Evolutionary conservation across 2,329 filamentous ascomycete genomes (phyloP).

Genomic region (Cryphonectria parasitica): DNA sequence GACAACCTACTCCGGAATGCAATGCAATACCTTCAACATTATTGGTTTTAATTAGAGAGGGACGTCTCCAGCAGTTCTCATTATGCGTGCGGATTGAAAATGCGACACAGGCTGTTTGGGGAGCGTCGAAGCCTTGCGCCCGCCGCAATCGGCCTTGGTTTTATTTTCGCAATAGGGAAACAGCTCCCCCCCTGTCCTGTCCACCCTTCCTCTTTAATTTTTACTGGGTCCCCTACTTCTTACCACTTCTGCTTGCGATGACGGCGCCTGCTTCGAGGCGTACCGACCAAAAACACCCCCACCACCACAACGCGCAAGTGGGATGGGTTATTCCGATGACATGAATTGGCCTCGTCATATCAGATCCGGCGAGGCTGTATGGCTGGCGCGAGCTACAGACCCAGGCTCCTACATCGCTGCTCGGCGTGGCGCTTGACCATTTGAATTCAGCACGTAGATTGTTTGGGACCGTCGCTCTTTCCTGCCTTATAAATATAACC

Average conservation of each 20-base stretch:
- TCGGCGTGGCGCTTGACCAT: slow-evolving; percentile 1
- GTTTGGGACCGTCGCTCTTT: neutral
- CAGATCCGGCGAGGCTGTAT: slow-evolving; percentile 4
- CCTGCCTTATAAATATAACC: slow-evolving; percentile 18
- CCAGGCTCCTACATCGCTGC: slow-evolving; percentile 7
- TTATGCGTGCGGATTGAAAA: slow-evolving; percentile 1
- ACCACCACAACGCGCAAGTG: neutral
- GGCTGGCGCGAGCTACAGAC: slow-evolving; percentile 1
- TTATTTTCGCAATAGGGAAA: slow-evolving; percentile 19
- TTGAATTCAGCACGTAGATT: neutral
- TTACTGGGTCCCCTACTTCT: neutral
- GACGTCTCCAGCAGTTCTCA: neutral
- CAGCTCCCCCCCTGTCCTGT: slow-evolving; percentile 17
- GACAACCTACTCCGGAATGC: neutral
- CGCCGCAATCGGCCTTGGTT: slow-evolving; percentile 26
- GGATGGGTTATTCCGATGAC: neutral
- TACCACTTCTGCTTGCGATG: neutral
- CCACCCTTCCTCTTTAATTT: neutral
- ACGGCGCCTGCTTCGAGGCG: neutral
- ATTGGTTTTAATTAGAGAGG: neutral
- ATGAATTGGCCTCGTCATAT: slow-evolving; percentile 14
- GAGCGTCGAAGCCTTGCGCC: neutral
- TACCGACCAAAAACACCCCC: neutral
- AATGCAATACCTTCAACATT: neutral
- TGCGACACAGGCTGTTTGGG: neutral